Evolutionary conservation across 306 rosid genomes (phyloP).

Genomic region (Cucumis melo): DNA sequence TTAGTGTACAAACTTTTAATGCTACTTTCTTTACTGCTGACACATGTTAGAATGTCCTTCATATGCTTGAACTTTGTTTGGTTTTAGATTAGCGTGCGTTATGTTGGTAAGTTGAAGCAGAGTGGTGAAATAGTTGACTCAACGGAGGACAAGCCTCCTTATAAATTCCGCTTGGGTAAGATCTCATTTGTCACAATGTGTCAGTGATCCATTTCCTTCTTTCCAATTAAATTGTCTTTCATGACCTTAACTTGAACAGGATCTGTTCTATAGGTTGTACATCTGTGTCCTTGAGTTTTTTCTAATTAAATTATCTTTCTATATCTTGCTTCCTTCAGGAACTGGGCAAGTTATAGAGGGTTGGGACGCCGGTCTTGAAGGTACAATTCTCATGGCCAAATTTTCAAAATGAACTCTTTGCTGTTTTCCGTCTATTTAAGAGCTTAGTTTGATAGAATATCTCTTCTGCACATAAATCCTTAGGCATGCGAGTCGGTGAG

Average conservation of each 20-base stretch:
- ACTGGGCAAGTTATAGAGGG: constrained; percentile 43
- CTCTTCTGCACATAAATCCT: neutral
- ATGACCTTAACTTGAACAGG: too few species aligned
- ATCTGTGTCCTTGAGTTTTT: neutral
- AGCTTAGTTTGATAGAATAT: neutral
- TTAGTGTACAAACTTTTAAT: neutral
- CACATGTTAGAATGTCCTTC: neutral
- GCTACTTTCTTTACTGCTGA: neutral
- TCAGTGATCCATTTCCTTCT: neutral
- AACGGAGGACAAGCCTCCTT: constrained; percentile 29
- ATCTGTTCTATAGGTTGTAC: too few species aligned
- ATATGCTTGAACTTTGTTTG: constrained; percentile 6
- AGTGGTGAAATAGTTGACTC: constrained; percentile 43
- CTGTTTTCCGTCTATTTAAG: neutral
- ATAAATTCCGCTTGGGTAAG: constrained; percentile 79
- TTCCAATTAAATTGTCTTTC: neutral
- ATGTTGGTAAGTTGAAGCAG: constrained; percentile 51
- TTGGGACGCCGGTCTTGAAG: constrained; percentile 77
- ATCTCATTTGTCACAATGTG: neutral
- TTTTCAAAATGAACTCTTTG: neutral
- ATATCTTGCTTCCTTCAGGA: constrained; percentile 36
- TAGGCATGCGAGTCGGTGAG: constrained; percentile 78
- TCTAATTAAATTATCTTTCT: neutral
- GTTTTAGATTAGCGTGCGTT: constrained; percentile 55
- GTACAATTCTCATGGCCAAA: constrained; percentile 19